These are phyloP conservation scores for Phytophthora lateralis DNA, from an alignment of 352 stramenopile species.

Conservation along the genomic window DNA sequence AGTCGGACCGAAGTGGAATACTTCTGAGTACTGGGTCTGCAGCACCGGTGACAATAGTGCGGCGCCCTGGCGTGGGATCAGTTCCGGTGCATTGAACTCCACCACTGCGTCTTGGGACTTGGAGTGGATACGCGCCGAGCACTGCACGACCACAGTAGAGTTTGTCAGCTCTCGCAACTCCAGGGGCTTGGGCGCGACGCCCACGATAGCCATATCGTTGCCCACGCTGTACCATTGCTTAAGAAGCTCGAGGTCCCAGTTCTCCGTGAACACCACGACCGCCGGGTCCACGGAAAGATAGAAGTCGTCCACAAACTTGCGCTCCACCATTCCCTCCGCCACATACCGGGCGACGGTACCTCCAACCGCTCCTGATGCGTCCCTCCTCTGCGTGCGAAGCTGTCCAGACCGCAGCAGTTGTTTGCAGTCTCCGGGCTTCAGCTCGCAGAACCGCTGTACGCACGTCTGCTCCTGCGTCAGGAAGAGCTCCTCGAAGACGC, in stretches of 20 bases:
- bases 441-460: conserved; percentile 62
- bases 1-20: conserved; percentile 80
- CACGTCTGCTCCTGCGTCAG: conserved; percentile 65
- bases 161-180: conserved; percentile 45
- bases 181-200: conserved; percentile 63
- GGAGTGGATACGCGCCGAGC: conserved; percentile 81
- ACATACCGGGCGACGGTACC: conserved; percentile 57
- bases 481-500: conserved; percentile 77
- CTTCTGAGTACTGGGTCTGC: conserved; percentile 81
- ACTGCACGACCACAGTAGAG: conserved; percentile 65
- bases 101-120: conserved; percentile 66
- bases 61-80: conserved; percentile 36
- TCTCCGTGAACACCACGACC: conserved; percentile 64
- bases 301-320: conserved; percentile 52
- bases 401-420: conserved; percentile 53
- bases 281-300: conserved; percentile 76
- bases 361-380: conserved; percentile 64
- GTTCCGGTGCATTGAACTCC: conserved; percentile 81
- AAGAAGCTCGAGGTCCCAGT: conserved; percentile 78
- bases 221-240: conserved; percentile 83
- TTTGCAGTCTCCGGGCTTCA: conserved; percentile 50
- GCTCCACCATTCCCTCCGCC: conserved; percentile 69
- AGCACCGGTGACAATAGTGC: conserved; percentile 56
- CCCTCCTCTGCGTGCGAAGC: conserved; percentile 56
- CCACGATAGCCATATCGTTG: conserved; percentile 85